phyloP scores from a whole-genome alignment of 2,329 filamentous ascomycete species.

The Cordyceps fumosorosea region DNA sequence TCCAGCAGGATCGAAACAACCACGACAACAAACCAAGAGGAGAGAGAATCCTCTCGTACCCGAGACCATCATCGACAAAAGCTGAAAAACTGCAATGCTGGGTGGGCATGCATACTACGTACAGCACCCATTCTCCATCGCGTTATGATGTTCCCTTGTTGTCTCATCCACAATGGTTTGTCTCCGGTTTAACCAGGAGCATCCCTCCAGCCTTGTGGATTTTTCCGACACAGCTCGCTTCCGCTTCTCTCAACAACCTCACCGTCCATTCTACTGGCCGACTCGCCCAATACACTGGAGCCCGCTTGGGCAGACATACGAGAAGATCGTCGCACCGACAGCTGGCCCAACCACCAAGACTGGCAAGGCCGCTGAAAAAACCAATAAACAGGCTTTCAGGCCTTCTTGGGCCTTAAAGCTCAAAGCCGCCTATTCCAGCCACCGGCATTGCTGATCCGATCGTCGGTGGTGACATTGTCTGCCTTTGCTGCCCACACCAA shows the following conservation, averaged over 20 bases:
- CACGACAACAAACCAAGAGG: no score
- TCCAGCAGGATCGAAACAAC: no score
- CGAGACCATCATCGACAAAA: no score
- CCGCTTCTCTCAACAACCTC: not conserved
- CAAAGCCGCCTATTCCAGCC: not conserved
- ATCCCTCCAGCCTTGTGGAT: not conserved
- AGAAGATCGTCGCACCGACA: constrained; percentile 1
- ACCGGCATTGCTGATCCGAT: constrained; percentile 11
- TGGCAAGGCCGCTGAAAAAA: not conserved
- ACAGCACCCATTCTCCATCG: no score
- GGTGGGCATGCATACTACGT: no score
- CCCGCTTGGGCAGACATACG: not conserved
- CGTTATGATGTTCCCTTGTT: no score
- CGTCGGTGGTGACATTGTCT: not conserved
- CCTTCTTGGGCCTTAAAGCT: not conserved
- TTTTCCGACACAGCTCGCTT: not conserved
- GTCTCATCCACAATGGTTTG: not conserved
- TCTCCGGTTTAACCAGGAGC: not conserved
- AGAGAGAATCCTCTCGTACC: no score
- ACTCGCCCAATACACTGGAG: not conserved
- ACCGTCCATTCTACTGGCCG: not conserved
- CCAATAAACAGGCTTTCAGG: not conserved
- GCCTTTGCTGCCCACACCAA: not conserved
- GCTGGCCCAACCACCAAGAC: not conserved
- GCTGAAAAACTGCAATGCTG: no score